These are phyloP conservation scores for Claviceps sp. DNA, from an alignment of 2,329 filamentous ascomycete species.

Conservation along the genomic window DNA sequence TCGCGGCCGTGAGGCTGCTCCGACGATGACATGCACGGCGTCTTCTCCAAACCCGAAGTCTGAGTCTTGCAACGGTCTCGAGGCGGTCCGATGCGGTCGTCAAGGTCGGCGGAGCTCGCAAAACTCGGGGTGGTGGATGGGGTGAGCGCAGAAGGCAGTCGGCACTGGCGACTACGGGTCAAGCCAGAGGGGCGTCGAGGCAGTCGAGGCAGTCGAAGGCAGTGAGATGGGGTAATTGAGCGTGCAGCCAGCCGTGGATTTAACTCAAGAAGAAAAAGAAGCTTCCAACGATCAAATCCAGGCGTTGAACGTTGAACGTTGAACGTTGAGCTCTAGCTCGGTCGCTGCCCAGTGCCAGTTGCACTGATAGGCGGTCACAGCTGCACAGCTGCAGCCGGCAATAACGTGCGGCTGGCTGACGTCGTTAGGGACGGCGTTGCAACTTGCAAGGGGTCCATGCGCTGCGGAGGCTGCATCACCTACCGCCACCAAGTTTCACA, in stretches of 20 bases:
- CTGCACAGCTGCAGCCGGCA: too few species aligned
- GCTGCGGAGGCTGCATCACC: too few species aligned
- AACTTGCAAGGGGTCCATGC: too few species aligned
- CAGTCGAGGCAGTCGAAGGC: neutral
- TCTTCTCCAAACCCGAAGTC: neutral
- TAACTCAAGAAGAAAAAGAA: neutral
- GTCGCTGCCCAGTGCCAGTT: too few species aligned
- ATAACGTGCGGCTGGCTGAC: too few species aligned
- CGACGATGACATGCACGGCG: slow-evolving; percentile 24
- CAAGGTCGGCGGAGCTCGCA: neutral
- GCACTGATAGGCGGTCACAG: too few species aligned
- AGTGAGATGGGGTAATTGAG: neutral
- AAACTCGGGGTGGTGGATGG: neutral
- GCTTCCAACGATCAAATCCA: neutral
- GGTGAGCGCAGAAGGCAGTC: neutral
- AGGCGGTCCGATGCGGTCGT: neutral
- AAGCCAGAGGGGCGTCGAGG: neutral
- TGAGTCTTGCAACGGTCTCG: neutral
- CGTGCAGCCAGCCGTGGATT: neutral
- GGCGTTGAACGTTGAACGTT: too few species aligned
- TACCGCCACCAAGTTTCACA: too few species aligned
- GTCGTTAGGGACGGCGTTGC: too few species aligned
- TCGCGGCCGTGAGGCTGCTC: slow-evolving; percentile 16
- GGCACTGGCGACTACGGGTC: neutral
- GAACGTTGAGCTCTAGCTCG: too few species aligned